A percentile compares a stretch with the other conserved stretches of the same genome.
Conservation (phyloP, 306 rosid genomes). For the Quercus dentata region DNA sequence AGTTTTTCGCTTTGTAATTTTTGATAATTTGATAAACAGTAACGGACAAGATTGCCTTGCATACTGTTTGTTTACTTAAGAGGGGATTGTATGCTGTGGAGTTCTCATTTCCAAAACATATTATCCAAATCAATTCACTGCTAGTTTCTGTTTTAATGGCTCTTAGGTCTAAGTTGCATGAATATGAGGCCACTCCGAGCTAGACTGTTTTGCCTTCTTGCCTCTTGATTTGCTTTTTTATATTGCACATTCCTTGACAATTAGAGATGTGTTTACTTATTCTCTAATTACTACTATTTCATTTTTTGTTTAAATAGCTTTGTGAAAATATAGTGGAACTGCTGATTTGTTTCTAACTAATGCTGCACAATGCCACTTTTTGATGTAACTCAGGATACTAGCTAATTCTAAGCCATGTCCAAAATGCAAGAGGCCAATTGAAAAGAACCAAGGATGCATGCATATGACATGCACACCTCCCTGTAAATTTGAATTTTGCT, state of each 20-base stretch:
- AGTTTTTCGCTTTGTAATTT: no score
- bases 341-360: not conserved
- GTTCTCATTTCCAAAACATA: no score
- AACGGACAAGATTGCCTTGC: no score
- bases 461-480: slow-evolving; percentile 90
- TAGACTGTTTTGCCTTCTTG: not conserved
- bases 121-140: no score
- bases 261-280: not conserved
- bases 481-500: slow-evolving; percentile 83
- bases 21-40: no score
- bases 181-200: no score
- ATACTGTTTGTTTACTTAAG: no score
- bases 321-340: not conserved
- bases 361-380: not conserved
- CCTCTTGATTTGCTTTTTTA: slow-evolving; percentile 11
- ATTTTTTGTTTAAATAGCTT: not conserved
- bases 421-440: slow-evolving; percentile 85
- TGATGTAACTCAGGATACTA: slow-evolving; percentile 55
- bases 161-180: no score
- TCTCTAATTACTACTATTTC: slow-evolving; percentile 1
- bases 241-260: slow-evolving; percentile 3
- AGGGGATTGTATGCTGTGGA: no score
- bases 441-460: slow-evolving; percentile 86
- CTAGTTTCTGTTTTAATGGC: no score
- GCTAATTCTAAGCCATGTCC: slow-evolving; percentile 93